These are phyloP conservation scores for Durio zibethinus DNA, from an alignment of 345 rosid species.

Conservation along the genomic window DNA sequence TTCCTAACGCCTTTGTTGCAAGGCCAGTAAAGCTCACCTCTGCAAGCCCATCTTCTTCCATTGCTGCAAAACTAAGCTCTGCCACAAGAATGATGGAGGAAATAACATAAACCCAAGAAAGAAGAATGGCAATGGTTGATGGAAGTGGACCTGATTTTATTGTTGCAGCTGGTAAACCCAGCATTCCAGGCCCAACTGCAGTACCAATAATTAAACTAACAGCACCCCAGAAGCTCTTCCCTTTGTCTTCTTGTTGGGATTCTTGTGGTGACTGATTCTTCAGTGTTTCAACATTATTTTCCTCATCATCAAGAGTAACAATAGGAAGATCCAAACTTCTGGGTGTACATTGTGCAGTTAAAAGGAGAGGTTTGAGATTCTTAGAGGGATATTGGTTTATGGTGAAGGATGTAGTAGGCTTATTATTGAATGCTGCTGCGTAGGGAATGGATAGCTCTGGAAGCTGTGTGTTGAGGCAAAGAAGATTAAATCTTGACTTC, in stretches of 20 bases:
- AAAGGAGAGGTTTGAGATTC: slow-evolving; percentile 11
- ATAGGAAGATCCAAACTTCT: slow-evolving; percentile 10
- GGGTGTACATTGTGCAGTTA: slow-evolving; percentile 26
- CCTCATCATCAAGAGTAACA: slow-evolving; percentile 15
- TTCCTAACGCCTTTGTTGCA: slow-evolving; percentile 75
- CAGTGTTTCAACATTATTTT: slow-evolving; percentile 19
- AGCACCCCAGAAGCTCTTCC: slow-evolving; percentile 88
- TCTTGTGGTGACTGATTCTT: slow-evolving; percentile 11
- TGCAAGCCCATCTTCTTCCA: slow-evolving; percentile 72
- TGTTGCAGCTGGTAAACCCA: slow-evolving; percentile 82
- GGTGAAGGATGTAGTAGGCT: neutral
- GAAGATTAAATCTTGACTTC: slow-evolving; percentile 14
- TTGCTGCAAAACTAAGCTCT: slow-evolving; percentile 79
- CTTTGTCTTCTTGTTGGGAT: slow-evolving; percentile 19
- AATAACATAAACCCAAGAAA: slow-evolving; percentile 81
- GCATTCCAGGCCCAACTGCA: slow-evolving; percentile 94
- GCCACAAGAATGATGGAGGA: slow-evolving; percentile 85
- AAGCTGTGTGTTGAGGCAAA: neutral
- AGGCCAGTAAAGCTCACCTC: slow-evolving; percentile 91
- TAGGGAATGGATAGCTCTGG: slow-evolving; percentile 8
- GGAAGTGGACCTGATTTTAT: slow-evolving; percentile 74
- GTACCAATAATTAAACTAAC: slow-evolving; percentile 86
- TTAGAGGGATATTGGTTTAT: neutral
- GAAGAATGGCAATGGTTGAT: slow-evolving; percentile 55
- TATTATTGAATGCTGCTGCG: neutral